Evolutionary conservation across 805 yeast genomes (phyloP), one percentile per base, ranked within the genome.

Genomic region (Metschnikowia drakensbergensis): DNA sequence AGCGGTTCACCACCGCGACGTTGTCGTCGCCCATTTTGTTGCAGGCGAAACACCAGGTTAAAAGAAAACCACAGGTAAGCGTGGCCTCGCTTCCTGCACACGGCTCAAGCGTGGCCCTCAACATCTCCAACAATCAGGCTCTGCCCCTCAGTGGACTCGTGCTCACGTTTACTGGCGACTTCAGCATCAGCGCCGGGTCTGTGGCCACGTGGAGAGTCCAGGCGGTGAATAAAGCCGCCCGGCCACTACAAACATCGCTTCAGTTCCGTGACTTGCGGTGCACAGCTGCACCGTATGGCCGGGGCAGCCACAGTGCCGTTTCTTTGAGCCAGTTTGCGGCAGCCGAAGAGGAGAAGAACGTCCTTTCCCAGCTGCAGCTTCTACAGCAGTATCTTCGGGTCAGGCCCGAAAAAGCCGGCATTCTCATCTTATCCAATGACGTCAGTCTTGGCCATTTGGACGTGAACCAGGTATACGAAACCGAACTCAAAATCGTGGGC

Each of bases 341-440:
- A 3, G 49, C 41, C 5, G 50, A 41, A 5, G 57, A 49, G 9
- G 37, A 30, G 13, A 38, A 46, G 6, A 31, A 29, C 17, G 50
- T 47, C 11, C 4, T 49, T 63, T 6, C 59, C 62, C 49, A 59
- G 36, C 32, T 47, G 6, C 69, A 66, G 46, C 51, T 70, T 3
- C 56, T 56, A 40, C 51, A 63, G 9, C 54, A 61, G 13, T 77
- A 79, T 54, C 63, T 69, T 34, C 54, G 64, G 2, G 57, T 66
- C 8, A 70, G 75, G 54, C 59, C 74, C 29, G 73, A 67, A 27
- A 72, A 74, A 6, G 66, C 71, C 5, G 95, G 94, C 0, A 69
- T 87, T 5, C 64, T 87, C 1, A 73, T 86, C 6, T 67, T 88
- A 26, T 76, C 80, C 34, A 85, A 84, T 58, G 90, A 87, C 58